Conservation (phyloP, 2,329 filamentous ascomycete genomes). For the Trichoderma citrinoviride region DNA sequence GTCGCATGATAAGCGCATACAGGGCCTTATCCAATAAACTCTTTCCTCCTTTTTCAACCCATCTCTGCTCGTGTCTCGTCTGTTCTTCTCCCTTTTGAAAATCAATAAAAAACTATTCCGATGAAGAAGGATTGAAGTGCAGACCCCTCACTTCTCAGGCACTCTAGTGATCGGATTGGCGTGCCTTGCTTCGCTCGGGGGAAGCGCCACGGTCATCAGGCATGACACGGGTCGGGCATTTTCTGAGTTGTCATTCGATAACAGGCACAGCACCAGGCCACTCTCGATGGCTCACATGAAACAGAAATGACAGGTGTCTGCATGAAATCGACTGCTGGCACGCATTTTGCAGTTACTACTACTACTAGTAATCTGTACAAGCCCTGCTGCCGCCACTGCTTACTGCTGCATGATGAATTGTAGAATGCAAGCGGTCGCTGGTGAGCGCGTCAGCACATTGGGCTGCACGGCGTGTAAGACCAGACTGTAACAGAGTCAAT, state of each 20-base stretch:
- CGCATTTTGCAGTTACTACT: background rate
- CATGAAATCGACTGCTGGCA: background rate
- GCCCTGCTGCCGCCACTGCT: background rate
- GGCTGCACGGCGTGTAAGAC: background rate
- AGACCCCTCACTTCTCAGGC: background rate
- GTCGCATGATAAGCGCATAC: constrained; percentile 2
- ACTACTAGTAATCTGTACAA: too few relatives aligned
- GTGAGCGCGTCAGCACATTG: background rate
- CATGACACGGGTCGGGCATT: constrained; percentile 10
- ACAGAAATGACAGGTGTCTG: constrained; percentile 5
- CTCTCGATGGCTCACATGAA: background rate
- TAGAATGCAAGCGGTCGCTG: background rate
- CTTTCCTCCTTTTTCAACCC: background rate
- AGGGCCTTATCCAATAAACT: background rate
- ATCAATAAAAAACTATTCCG: too few relatives aligned
- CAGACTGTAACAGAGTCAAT: background rate
- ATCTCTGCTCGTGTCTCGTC: background rate
- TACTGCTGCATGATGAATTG: constrained; percentile 14
- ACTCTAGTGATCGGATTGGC: constrained; percentile 7
- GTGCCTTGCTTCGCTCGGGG: constrained; percentile 5
- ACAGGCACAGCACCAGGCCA: background rate
- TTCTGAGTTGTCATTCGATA: constrained; percentile 5
- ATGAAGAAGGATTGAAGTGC: background rate
- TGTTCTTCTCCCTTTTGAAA: too few relatives aligned
- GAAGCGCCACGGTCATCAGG: background rate